Percentiles rank a stretch among this genome's conserved stretches.
Conservation (phyloP, 2,329 filamentous ascomycete species). For the Pestalotiopsis sp. region DNA sequence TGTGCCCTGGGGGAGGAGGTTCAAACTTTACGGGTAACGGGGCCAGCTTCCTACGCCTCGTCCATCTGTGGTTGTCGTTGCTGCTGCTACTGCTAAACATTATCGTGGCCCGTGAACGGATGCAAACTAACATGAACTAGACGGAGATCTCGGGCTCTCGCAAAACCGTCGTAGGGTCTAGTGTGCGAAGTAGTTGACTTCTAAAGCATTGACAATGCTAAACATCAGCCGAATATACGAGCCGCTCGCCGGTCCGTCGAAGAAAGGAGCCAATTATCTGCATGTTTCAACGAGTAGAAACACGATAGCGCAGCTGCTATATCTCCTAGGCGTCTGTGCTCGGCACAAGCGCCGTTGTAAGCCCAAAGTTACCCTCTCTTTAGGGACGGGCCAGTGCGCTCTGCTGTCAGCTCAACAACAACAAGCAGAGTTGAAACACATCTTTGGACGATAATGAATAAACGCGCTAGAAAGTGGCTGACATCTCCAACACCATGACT, state of each 20-base stretch:
- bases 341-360: neutral
- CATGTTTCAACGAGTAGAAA: neutral
- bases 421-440: neutral
- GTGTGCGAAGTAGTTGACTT: neutral
- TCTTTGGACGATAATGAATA: neutral
- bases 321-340: conserved; percentile 4
- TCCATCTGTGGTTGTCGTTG: neutral
- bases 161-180: neutral
- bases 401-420: neutral
- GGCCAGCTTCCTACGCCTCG: too few relatives aligned
- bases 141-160: neutral
- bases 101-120: neutral
- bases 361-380: neutral
- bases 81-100: neutral
- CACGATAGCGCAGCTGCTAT: neutral
- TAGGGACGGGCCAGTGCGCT: neutral
- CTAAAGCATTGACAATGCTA: neutral
- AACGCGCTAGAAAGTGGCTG: neutral
- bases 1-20: neutral
- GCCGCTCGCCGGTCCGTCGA: neutral
- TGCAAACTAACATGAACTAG: neutral
- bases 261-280: neutral
- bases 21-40: neutral
- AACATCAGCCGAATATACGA: conserved; percentile 2
- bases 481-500: neutral